Base-by-base conservation (phyloP, 805 yeast species). In the Metschnikowia cubensis region DNA sequence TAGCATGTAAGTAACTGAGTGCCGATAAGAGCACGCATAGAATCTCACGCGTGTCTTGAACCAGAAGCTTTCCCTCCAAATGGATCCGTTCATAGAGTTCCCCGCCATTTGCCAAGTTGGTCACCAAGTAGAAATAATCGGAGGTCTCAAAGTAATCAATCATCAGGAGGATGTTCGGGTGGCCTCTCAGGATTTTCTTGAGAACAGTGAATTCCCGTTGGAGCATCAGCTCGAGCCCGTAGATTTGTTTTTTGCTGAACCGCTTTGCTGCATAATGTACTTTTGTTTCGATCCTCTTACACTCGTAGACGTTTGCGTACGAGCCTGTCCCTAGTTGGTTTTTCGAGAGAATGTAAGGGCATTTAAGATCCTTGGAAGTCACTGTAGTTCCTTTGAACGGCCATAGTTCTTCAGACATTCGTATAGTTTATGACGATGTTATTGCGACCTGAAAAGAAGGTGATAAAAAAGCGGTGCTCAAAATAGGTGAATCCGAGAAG, bases 81-180 rank as follows among this genome's bases (percentile, higher is more conserved):
- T 51, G 71, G 37, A 86, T 79, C 33, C 80, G 69, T 56, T 83
- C 85, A 59, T 82, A 85, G 43, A 86, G 70, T 59, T 85, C 92
- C 21, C 87, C 86, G 14, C 87, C 86, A 13, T 65, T 66, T 37
- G 89, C 88, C 42, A 85, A 67, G 57, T 84, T 87, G 1, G 90
- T 85, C 38, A 85, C 79, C 42, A 86, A 60, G 45, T 70, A 79
- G 35, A 80, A 67, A 57, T 74, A 71, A 49, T 80, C 77, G 4
- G 72, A 69, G 0, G 92, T 86, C 62, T 86, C 90, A 62, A 85
- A 86, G 65, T 77, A 82, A 67, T 85, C 91, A 8, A 81, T 74
- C 46, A 85, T 65, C 36, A 83, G 83, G 48, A 85, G 68, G 13
- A 86, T 74, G 60, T 83, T 81, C 20, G 75, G 66, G 52, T 80